Base-by-base conservation (phyloP, 148 eudicot species). In the Nepenthes gracilis region DNA sequence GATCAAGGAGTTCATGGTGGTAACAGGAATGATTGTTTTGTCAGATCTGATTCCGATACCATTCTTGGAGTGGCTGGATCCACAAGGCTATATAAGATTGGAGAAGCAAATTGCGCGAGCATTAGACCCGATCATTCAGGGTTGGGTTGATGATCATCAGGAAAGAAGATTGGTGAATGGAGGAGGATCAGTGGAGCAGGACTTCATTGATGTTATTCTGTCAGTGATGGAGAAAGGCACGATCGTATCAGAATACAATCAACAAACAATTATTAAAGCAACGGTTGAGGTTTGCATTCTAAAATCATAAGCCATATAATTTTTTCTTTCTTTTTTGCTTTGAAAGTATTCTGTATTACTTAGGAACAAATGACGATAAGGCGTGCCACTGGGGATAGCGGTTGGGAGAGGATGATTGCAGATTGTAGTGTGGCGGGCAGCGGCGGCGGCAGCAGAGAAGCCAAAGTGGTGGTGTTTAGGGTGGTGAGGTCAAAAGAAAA, bases 151-250 rank as follows among this genome's bases (percentile, higher is more conserved):
- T 5, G 76, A 67, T 49, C 72, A 67, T 58, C 50, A 34, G 9
- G 38, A 49, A 8, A 62, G 33, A 47, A 43, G 63, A 40, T 8
- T 3, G 11, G 54, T 38, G 55, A 11, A 32, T 37, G 43, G 36
- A 12, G 10, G 15, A 6, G 55, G 7, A 4, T 23, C 23, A 23
- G 23, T 23, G 23, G 67, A 67, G 47, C 50, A 36, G 12, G 76
- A 72, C 54, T 72, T 72, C 48, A 59, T 72, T 15, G 76, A 67
- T 58, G 63, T 68, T 32, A 54, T 72, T 48, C 49, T 67, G 6
- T 63, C 72, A 0, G 51, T 14, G 14, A 52, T 55, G 7, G 67
- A 63, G 1, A 53, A 72, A 9, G 59, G 55, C 0, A n/a, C 40
- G 34, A n/a, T 47, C 1, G 47, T 38, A 33, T 47, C 10, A 49